A percentile compares a stretch with the other conserved stretches of the same genome.
Evolutionary conservation across 805 yeast genomes (phyloP).

Genomic region (Wickerhamomyces sydowiorum): DNA sequence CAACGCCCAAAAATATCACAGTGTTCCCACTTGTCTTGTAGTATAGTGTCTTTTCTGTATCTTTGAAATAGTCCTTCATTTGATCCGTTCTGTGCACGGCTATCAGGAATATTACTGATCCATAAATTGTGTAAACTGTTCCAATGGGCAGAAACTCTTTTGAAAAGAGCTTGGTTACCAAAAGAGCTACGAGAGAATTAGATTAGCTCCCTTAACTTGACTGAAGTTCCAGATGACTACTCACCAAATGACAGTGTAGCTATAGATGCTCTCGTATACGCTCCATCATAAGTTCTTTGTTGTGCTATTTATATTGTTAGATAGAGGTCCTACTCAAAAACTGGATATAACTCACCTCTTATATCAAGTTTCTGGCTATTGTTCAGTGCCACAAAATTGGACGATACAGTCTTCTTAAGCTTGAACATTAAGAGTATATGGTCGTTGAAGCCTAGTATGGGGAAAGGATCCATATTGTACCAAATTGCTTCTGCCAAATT

Average conservation of each 20-base stretch:
- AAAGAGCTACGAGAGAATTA: constrained; percentile 19
- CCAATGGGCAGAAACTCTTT: constrained; percentile 64
- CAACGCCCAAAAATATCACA: constrained; percentile 43
- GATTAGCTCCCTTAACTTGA: not conserved
- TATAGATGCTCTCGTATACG: constrained; percentile 68
- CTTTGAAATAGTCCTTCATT: constrained; percentile 33
- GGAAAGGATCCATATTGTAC: too few species aligned
- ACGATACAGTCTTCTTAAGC: not conserved
- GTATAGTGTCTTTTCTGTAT: constrained; percentile 30
- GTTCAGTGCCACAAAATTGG: not conserved
- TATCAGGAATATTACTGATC: constrained; percentile 37
- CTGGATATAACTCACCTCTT: constrained; percentile 3
- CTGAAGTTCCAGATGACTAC: constrained; percentile 1
- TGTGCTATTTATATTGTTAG: constrained; percentile 38
- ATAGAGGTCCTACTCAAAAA: not conserved
- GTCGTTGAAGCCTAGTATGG: too few species aligned
- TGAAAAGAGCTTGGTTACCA: constrained; percentile 60
- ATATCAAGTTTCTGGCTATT: constrained; percentile 8
- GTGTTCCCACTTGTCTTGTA: constrained; percentile 59
- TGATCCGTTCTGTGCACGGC: constrained; percentile 27
- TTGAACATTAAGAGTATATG: too few species aligned
- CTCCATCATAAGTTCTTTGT: constrained; percentile 82
- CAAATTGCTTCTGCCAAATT: too few species aligned
- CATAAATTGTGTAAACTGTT: constrained; percentile 57
- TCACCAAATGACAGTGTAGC: constrained; percentile 56